Percentiles rank a stretch among this genome's conserved stretches.
These are phyloP conservation scores for Salix brachista DNA, from an alignment of 345 rosid genomes.

Conservation along the genomic window DNA sequence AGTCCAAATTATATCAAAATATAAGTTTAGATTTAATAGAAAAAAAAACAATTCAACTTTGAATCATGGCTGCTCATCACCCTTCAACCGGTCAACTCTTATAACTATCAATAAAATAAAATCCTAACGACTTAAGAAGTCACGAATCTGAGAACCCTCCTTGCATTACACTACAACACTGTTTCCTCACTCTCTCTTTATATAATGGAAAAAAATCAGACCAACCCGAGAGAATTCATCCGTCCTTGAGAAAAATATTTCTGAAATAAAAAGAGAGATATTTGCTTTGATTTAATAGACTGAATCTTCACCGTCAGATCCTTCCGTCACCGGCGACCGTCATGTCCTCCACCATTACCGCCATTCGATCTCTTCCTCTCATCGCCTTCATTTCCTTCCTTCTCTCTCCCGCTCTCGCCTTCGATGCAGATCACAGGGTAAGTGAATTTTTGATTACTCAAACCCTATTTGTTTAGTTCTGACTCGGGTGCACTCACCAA, in stretches of 20 bases:
- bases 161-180: not conserved
- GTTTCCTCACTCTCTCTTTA: not conserved
- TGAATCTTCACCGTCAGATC: conserved; percentile 40
- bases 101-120: not conserved
- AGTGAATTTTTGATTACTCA: not conserved
- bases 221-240: not conserved
- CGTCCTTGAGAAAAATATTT: not conserved
- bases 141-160: not conserved
- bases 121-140: not conserved
- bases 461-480: not conserved
- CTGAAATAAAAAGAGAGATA: not conserved
- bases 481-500: not conserved
- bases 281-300: not conserved
- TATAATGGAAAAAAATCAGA: not conserved
- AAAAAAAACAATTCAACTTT: too few species aligned
- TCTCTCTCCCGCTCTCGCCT: conserved; percentile 46
- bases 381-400: conserved; percentile 21
- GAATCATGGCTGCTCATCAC: too few species aligned
- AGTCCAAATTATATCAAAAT: too few species aligned
- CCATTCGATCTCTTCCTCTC: conserved; percentile 33
- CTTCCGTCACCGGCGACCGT: conserved; percentile 41
- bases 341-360: conserved; percentile 42
- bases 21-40: too few species aligned
- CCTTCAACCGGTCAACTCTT: too few species aligned
- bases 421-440: conserved; percentile 98